phyloP scores from a whole-genome alignment of 306 rosid genomes.

The Begonia masoniana region DNA sequence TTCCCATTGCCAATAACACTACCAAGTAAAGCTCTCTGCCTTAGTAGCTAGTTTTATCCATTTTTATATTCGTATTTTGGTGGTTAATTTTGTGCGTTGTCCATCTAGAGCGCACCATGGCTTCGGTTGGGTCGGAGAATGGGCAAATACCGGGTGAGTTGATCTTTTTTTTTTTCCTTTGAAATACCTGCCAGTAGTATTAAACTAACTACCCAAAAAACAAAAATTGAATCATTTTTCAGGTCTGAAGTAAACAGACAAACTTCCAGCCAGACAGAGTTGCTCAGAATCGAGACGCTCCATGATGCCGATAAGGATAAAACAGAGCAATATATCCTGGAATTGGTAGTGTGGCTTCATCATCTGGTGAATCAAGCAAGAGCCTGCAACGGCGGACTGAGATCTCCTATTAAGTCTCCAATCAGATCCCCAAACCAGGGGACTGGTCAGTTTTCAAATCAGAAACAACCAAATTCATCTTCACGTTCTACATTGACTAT shows the following conservation, averaged over 20 bases:
- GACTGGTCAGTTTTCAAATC: conserved; percentile 25
- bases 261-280: conserved; percentile 63
- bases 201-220: too few relatives aligned
- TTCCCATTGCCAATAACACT: conserved; percentile 83
- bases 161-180: neutral
- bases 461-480: conserved; percentile 27
- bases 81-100: neutral
- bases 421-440: conserved; percentile 61
- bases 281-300: conserved; percentile 77
- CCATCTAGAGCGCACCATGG: conserved; percentile 83
- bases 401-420: conserved; percentile 88
- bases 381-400: conserved; percentile 54
- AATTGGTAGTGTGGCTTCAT: conserved; percentile 89
- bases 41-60: too few relatives aligned
- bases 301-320: conserved; percentile 85
- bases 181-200: too few relatives aligned
- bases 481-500: conserved; percentile 50
- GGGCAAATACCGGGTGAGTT: conserved; percentile 91
- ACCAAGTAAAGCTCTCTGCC: conserved; percentile 50
- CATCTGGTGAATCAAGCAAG: conserved; percentile 73
- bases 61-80: too few relatives aligned
- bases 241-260: conserved; percentile 69
- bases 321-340: conserved; percentile 75
- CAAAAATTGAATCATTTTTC: conserved; percentile 9
- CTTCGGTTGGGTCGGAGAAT: conserved; percentile 99